These are phyloP conservation scores for Aciculoconidium aculeatum DNA, from an alignment of 805 yeast species.

Conservation along the genomic window DNA sequence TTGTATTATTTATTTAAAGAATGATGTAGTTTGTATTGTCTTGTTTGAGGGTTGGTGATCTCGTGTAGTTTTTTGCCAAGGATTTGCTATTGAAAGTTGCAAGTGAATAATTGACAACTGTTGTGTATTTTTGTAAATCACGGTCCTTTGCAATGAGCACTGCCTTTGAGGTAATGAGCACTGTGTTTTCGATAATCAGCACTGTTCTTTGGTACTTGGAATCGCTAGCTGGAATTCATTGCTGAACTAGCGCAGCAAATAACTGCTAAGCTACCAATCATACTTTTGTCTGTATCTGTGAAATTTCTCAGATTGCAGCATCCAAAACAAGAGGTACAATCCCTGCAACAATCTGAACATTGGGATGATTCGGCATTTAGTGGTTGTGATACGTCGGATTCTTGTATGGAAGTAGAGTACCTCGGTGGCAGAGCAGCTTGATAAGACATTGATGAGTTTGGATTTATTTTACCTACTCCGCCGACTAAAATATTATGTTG, in stretches of 20 bases:
- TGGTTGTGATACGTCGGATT: slow-evolving; percentile 9
- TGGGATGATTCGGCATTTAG: slow-evolving; percentile 8
- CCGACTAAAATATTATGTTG: no score
- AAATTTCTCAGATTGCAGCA: slow-evolving; percentile 8
- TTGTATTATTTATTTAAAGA: no score
- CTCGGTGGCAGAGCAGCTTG: slow-evolving; percentile 6
- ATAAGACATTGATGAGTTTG: slow-evolving; percentile 5
- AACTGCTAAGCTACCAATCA: slow-evolving; percentile 5
- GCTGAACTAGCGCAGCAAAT: slow-evolving; percentile 5
- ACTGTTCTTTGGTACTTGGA: no score
- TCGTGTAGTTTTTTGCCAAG: no score
- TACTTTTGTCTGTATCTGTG: slow-evolving; percentile 7
- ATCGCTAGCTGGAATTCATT: neutral
- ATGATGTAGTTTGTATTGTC: no score
- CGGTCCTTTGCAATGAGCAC: no score
- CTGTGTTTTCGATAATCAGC: no score
- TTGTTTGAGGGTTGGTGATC: no score
- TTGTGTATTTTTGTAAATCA: no score
- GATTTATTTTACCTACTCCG: neutral
- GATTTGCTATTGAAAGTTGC: no score
- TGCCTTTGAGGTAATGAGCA: no score
- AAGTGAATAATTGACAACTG: no score
- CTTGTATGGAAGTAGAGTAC: slow-evolving; percentile 10
- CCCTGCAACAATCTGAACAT: slow-evolving; percentile 11
- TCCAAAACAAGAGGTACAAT: slow-evolving; percentile 10